phyloP scores from a whole-genome alignment of 768 basidiomycete species.

The Collybia sordida region DNA sequence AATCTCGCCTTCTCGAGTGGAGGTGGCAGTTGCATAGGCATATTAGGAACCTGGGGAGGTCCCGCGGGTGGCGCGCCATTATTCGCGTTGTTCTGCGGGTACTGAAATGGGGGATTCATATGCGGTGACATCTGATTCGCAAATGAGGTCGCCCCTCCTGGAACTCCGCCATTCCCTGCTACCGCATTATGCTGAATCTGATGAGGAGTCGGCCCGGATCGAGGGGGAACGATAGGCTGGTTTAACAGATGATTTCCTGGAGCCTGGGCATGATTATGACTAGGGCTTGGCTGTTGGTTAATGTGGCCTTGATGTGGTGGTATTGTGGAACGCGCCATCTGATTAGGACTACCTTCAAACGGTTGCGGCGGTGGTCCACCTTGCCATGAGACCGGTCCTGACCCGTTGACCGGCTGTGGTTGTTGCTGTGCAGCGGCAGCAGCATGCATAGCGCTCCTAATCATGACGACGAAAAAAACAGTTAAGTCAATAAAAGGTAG shows the following conservation, averaged over 20 bases:
- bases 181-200: slow-evolving; percentile 13
- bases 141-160: slow-evolving; percentile 17
- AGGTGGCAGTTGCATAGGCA: slow-evolving; percentile 21
- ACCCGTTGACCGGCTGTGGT: slow-evolving; percentile 20
- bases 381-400: slow-evolving; percentile 15
- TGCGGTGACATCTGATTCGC: slow-evolving; percentile 33
- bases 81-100: background rate
- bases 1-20: slow-evolving; percentile 55
- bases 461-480: background rate
- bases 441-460: slow-evolving; percentile 13
- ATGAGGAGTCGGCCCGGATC: slow-evolving; percentile 36
- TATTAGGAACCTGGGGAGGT: no score
- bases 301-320: slow-evolving; percentile 10
- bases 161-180: background rate
- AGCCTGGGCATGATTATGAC: slow-evolving; percentile 29
- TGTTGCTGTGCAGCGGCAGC: slow-evolving; percentile 20
- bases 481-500: background rate
- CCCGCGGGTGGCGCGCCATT: no score
- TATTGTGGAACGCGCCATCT: slow-evolving; percentile 5
- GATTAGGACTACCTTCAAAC: slow-evolving; percentile 4
- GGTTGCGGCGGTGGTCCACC: slow-evolving; percentile 3
- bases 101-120: slow-evolving; percentile 24
- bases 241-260: slow-evolving; percentile 13
- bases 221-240: slow-evolving; percentile 33
- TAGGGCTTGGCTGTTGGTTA: slow-evolving; percentile 23